Evolutionary conservation across 2,329 filamentous ascomycete genomes (phyloP).

Genomic region (Fusarium chlamydosporum): DNA sequence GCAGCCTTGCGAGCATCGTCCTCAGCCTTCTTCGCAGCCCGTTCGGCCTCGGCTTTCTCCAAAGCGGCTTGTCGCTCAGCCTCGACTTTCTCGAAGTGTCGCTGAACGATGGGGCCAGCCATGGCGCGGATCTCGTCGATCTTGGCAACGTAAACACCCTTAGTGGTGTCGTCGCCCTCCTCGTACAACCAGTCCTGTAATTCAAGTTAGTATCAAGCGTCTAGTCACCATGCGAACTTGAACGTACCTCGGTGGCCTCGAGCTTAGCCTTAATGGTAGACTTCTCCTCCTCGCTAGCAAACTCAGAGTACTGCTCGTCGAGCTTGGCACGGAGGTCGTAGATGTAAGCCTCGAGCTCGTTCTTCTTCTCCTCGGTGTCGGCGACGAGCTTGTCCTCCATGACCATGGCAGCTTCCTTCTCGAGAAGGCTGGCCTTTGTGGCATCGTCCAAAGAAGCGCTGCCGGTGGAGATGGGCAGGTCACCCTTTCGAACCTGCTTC

Average conservation of each 20-base stretch:
- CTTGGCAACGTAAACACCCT: slow-evolving; percentile 94
- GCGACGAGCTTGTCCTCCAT: slow-evolving; percentile 99
- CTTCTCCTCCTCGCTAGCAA: slow-evolving; percentile 94
- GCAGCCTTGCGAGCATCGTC: slow-evolving; percentile 69
- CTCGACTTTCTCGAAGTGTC: slow-evolving; percentile 95
- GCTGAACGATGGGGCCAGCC: slow-evolving; percentile 91
- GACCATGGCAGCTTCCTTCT: slow-evolving; percentile 91
- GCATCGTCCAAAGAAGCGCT: slow-evolving; percentile 82
- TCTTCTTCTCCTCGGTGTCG: slow-evolving; percentile 99
- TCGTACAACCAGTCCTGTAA: slow-evolving; percentile 96
- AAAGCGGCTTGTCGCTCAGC: slow-evolving; percentile 84
- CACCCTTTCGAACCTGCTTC: slow-evolving; percentile 99
- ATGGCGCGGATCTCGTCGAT: slow-evolving; percentile 94
- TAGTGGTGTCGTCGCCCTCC: slow-evolving; percentile 93
- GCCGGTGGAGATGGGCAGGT: slow-evolving; percentile 87
- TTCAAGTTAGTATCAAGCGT: slow-evolving; percentile 22
- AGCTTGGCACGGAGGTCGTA: slow-evolving; percentile 97
- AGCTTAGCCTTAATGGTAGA: slow-evolving; percentile 86
- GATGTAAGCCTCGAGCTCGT: slow-evolving; percentile 97
- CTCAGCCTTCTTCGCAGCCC: slow-evolving; percentile 79
- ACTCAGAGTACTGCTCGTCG: slow-evolving; percentile 89
- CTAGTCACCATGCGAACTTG: not conserved
- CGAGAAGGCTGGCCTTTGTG: slow-evolving; percentile 75
- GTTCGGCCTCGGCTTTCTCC: slow-evolving; percentile 83
- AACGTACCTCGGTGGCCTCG: slow-evolving; percentile 84